These are phyloP conservation scores for Dorcoceras hygrometricum DNA, from an alignment of 257 asterid species.

Conservation along the genomic window DNA sequence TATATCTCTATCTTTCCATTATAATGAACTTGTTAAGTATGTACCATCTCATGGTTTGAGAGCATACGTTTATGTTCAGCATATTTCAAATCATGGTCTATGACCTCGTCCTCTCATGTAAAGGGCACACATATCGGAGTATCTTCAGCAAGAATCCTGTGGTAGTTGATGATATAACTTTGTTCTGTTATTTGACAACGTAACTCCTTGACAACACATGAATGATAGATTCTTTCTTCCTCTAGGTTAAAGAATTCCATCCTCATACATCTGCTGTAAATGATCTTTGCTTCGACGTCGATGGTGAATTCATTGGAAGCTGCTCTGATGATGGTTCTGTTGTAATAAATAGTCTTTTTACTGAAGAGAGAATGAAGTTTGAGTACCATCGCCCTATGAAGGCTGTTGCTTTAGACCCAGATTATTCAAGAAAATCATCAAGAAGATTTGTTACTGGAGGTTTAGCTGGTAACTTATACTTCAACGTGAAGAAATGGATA, in stretches of 20 bases:
- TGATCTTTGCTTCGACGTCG: slow-evolving; percentile 87
- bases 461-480: slow-evolving; percentile 88
- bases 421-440: slow-evolving; percentile 79
- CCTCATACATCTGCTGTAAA: slow-evolving; percentile 94
- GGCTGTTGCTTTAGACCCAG: slow-evolving; percentile 95
- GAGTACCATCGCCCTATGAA: slow-evolving; percentile 98
- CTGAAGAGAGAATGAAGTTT: slow-evolving; percentile 84
- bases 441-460: slow-evolving; percentile 97
- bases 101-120: slow-evolving; percentile 16
- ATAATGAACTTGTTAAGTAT: not conserved
- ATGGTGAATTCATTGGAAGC: slow-evolving; percentile 98
- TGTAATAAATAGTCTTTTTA: slow-evolving; percentile 80
- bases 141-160: slow-evolving; percentile 8
- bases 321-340: slow-evolving; percentile 99
- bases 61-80: not conserved
- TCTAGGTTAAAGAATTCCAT: slow-evolving; percentile 80
- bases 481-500: slow-evolving; percentile 86
- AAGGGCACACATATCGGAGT: not conserved
- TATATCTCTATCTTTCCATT: no score
- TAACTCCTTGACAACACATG: slow-evolving; percentile 17
- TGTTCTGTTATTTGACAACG: slow-evolving; percentile 16
- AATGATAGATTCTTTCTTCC: slow-evolving; percentile 27
- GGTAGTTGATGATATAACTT: slow-evolving; percentile 16
- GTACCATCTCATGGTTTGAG: not conserved
- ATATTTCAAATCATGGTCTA: slow-evolving; percentile 9